These are phyloP conservation scores for Luffa aegyptiaca DNA, from an alignment of 306 rosid species.

Conservation along the genomic window DNA sequence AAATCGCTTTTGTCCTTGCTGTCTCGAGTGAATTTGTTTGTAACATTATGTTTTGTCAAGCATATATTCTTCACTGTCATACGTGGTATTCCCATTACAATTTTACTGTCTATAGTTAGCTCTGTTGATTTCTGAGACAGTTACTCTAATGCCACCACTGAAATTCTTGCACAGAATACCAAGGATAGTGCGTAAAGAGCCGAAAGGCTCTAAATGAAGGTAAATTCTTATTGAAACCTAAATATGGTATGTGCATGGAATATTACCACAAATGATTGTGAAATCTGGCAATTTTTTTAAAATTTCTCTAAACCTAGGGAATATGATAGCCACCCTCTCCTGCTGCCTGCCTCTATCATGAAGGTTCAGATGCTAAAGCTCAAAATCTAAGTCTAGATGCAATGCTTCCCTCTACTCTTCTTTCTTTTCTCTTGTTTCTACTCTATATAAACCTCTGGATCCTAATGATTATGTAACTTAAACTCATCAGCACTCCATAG, in stretches of 20 bases:
- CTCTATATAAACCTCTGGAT: constrained; percentile 1
- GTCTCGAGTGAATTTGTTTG: background rate
- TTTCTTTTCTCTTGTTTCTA: background rate
- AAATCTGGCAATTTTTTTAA: background rate
- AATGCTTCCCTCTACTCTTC: background rate
- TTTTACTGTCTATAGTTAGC: background rate
- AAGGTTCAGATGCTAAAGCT: background rate
- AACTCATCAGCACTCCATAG: background rate
- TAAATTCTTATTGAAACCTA: background rate
- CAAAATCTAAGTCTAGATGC: background rate
- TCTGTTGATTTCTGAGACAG: background rate
- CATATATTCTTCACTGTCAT: too few relatives aligned
- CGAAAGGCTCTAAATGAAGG: background rate
- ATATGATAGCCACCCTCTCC: background rate
- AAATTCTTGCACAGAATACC: background rate
- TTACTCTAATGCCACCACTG: background rate
- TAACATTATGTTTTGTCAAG: background rate
- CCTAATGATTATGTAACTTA: background rate
- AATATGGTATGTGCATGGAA: constrained; percentile 1
- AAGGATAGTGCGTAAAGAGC: background rate
- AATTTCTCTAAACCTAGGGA: background rate
- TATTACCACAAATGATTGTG: background rate
- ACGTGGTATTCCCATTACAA: background rate
- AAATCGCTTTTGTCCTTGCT: too few relatives aligned
- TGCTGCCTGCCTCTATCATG: background rate